Evolutionary conservation across 2,329 filamentous ascomycete species (phyloP), one percentile per base, ranked within the genome.

Genomic region (Talaromyces atroroseus): DNA sequence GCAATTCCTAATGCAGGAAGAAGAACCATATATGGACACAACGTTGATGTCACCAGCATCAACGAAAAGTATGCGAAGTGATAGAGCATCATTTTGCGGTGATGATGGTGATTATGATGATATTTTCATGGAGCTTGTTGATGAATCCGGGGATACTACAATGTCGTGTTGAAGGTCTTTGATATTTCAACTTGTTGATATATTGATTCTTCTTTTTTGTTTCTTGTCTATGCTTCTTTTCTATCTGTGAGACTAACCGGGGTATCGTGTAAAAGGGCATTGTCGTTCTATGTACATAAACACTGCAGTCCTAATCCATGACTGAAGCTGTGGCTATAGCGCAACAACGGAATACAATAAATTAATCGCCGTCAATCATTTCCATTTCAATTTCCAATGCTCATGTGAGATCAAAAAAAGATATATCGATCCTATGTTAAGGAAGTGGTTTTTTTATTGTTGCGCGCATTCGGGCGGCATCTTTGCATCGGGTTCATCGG

Each of bases 101-200:
- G 81, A 84, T 59, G 81, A 82, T 34, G 34, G 38, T n/a, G 82
- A 84, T 60, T 85, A 84, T 63, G 81, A 85, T 63, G 73, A 74
- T 60, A 72, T 85, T 7, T 85, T 96, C 67, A 81, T 83, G 75
- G 84, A 89, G 62, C 67, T 89, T 38, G 70, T 83, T 51, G 76
- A 80, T n/a, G 71, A 78, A 18, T 59, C 62, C 48, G 67, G 70
- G 57, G 68, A 70, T 56, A 74, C 75, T 70, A 73, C 75, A 58
- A 71, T 71, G 66, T 73, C 71, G n/a, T 48, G 59, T 4, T 42
- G 57, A 61, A 18, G 58, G 54, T 44, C 52, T 10, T 10, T 42
- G n/a, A 3, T 18, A 1, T 23, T 21, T 23, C 18, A 10, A 18
- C 3, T 42, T 21, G 48, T 49, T 5, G 38, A 29, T 52, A 14